phyloP scores from a whole-genome alignment of 805 yeast genomes.

The Starmera pachycereana region DNA sequence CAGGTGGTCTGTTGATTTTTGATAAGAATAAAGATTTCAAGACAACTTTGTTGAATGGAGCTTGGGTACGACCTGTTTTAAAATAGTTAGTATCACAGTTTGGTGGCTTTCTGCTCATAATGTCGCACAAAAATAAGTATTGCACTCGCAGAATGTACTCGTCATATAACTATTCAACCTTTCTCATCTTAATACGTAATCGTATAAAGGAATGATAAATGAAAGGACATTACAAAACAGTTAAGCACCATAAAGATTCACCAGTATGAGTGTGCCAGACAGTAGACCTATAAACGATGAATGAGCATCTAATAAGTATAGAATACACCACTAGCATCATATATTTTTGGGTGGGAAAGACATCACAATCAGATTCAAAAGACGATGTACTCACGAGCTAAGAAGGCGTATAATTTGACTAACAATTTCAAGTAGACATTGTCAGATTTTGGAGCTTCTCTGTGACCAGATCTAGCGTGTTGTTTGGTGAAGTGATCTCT shows the following conservation, averaged over 20 bases:
- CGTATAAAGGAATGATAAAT: no score
- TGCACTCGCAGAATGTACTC: conserved; percentile 29
- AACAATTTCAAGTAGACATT: conserved; percentile 97
- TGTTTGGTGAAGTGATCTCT: conserved; percentile 94
- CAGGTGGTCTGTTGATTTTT: conserved; percentile 99
- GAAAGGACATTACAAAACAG: no score
- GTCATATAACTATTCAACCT: no score
- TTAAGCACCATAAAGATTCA: no score
- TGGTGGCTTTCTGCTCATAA: conserved; percentile 37
- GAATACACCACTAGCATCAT: no score
- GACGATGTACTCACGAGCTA: conserved; percentile 84
- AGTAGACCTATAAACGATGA: no score
- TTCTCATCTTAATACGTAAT: no score
- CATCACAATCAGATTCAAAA: no score
- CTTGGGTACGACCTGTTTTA: conserved; percentile 86
- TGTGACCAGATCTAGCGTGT: conserved; percentile 93
- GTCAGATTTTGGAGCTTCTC: conserved; percentile 99
- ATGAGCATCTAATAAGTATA: no score
- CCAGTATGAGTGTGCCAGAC: no score
- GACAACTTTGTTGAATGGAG: conserved; percentile 97
- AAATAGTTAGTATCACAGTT: conserved; percentile 25
- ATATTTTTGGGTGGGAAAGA: no score
- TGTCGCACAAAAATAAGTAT: conserved; percentile 20
- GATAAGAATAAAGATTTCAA: conserved; percentile 92
- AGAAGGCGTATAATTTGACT: conserved; percentile 97